These are phyloP conservation scores for Penicillium arizonense DNA, from an alignment of 495 filamentous ascomycete species.

Conservation along the genomic window DNA sequence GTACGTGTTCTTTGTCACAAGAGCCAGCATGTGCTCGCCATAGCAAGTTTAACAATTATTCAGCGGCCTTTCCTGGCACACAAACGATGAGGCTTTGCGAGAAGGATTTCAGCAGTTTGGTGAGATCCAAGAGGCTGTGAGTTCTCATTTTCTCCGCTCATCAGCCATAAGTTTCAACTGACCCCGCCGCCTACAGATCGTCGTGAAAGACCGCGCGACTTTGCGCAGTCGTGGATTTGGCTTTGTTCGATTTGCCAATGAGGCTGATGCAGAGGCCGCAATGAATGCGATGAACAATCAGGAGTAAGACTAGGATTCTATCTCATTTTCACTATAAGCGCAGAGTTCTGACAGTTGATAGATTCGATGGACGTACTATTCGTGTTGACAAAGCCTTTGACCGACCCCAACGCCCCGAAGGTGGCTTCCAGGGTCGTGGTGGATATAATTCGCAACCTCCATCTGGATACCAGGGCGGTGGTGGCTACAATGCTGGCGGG, in stretches of 20 bases:
- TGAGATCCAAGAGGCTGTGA: conserved; percentile 86
- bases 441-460: conserved; percentile 39
- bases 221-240: conserved; percentile 95
- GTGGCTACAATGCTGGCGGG: conserved; percentile 30
- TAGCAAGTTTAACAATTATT: conserved; percentile 1
- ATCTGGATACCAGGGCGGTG: conserved; percentile 37
- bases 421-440: conserved; percentile 47
- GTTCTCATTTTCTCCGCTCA: conserved; percentile 30
- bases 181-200: conserved; percentile 59
- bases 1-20: conserved; percentile 12
- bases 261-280: conserved; percentile 79
- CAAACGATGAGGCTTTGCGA: conserved; percentile 77
- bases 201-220: conserved; percentile 97
- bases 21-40: not conserved
- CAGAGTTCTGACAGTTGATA: conserved; percentile 29
- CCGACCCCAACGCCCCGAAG: conserved; percentile 43
- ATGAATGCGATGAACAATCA: conserved; percentile 87
- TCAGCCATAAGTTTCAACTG: conserved; percentile 5
- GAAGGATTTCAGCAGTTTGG: conserved; percentile 90
- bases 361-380: conserved; percentile 94
- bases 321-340: not conserved
- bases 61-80: conserved; percentile 98
- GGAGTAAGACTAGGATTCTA: conserved; percentile 60
- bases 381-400: conserved; percentile 96
- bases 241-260: conserved; percentile 84